Conservation (phyloP, 2,329 filamentous ascomycete genomes). For the Diaporthe ilicicola region DNA sequence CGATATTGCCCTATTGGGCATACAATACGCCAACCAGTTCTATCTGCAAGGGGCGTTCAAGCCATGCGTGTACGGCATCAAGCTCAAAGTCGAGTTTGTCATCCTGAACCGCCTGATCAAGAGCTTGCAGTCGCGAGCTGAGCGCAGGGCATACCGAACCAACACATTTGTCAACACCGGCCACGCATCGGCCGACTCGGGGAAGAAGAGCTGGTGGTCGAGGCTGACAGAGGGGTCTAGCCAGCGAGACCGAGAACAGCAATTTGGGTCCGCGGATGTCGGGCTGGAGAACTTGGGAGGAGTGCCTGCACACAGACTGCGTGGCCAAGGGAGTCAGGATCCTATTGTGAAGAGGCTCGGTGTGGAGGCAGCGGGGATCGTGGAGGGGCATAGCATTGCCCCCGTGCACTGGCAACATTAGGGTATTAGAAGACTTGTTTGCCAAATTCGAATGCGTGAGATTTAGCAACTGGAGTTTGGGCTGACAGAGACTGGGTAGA, state of each 20-base stretch:
- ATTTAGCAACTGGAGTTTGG: too few relatives aligned
- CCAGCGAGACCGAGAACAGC: neutral
- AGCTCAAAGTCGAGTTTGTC: constrained; percentile 46
- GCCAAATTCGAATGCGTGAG: too few relatives aligned
- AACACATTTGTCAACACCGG: neutral
- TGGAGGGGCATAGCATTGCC: neutral
- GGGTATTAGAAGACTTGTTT: neutral
- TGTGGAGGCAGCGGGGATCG: neutral
- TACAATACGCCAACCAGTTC: constrained; percentile 48
- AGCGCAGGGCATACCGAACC: neutral
- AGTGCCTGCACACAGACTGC: neutral
- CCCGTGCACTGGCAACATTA: neutral
- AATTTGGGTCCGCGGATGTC: neutral
- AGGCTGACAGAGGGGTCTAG: neutral
- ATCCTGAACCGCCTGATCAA: constrained; percentile 45
- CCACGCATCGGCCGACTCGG: neutral
- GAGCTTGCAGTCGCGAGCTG: constrained; percentile 32
- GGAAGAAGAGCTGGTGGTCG: constrained; percentile 2
- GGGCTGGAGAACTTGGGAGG: neutral
- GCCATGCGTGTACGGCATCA: constrained; percentile 45
- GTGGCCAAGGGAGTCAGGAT: neutral
- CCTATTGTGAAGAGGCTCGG: neutral
- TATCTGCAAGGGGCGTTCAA: constrained; percentile 46
- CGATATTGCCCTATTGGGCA: constrained; percentile 47
- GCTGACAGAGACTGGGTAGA: too few relatives aligned